A percentile compares a stretch with the other conserved stretches of the same genome.
These are phyloP conservation scores for Trichomonas vaginalis DNA, from an alignment of 208 protist species.

Conservation along the genomic window DNA sequence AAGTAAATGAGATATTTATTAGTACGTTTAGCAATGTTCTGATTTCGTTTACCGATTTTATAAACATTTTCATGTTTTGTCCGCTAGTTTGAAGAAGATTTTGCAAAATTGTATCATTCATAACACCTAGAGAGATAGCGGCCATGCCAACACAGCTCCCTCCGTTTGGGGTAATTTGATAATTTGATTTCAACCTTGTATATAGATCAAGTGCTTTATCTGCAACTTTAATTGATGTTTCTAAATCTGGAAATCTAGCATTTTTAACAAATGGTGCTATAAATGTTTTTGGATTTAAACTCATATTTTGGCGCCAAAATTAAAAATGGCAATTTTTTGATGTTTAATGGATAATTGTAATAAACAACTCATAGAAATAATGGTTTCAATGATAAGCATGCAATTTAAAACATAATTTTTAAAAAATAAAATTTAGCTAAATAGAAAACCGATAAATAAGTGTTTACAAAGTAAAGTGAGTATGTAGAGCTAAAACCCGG, in stretches of 20 bases:
- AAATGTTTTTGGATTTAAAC: not conserved
- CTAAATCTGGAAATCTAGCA: not conserved
- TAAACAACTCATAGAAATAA: no score
- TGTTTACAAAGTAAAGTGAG: no score
- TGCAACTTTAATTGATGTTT: not conserved
- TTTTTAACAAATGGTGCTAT: not conserved
- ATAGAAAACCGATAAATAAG: no score
- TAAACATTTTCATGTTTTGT: not conserved
- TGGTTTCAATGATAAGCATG: no score
- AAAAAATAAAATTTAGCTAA: no score
- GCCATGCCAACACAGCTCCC: not conserved
- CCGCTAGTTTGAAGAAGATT: not conserved
- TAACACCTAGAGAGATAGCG: no score
- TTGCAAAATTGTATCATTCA: not conserved
- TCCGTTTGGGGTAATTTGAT: not conserved
- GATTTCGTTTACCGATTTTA: not conserved
- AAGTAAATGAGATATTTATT: not conserved
- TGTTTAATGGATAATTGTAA: no score
- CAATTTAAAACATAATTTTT: no score
- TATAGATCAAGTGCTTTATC: not conserved
- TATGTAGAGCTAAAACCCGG: no score
- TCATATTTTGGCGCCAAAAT: not conserved
- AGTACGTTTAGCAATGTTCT: not conserved
- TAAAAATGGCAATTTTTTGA: no score
- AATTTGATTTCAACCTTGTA: not conserved